Conservation (phyloP, 345 rosid genomes). For the Euphorbia lathyris region DNA sequence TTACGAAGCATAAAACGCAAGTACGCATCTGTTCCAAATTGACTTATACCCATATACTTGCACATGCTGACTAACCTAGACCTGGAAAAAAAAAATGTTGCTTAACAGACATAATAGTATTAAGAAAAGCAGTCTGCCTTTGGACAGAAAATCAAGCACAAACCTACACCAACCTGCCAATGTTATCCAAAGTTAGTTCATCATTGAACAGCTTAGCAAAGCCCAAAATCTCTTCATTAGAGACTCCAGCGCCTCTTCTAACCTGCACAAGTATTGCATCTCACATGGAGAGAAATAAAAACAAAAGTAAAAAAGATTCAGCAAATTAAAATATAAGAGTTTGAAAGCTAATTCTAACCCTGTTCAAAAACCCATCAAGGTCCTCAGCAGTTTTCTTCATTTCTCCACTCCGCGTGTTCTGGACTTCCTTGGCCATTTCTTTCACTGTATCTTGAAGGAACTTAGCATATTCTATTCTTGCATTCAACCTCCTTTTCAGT, state of each 20-base stretch:
- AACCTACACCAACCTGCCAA: slow-evolving; percentile 67
- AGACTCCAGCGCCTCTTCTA: slow-evolving; percentile 80
- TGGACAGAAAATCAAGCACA: not conserved
- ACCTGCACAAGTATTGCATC: slow-evolving; percentile 43
- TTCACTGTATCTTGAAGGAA: slow-evolving; percentile 58
- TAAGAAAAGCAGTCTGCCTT: not conserved
- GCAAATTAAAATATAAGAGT: not conserved
- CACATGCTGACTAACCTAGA: slow-evolving; percentile 93
- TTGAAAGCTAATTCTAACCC: slow-evolving; percentile 2
- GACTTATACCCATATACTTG: slow-evolving; percentile 96
- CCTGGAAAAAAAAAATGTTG: slow-evolving; percentile 37
- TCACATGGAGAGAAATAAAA: not conserved
- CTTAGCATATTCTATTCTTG: slow-evolving; percentile 95
- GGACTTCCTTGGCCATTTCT: slow-evolving; percentile 93
- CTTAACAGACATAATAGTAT: not conserved
- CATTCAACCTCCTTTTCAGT: slow-evolving; percentile 78
- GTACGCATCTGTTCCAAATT: slow-evolving; percentile 92
- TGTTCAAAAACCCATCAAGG: slow-evolving; percentile 22
- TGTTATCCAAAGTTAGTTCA: slow-evolving; percentile 91
- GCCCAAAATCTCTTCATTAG: slow-evolving; percentile 95
- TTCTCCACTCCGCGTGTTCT: slow-evolving; percentile 76
- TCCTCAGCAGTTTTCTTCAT: slow-evolving; percentile 58
- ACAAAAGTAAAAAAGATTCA: not conserved
- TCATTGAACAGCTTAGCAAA: slow-evolving; percentile 94
- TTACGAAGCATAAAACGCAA: slow-evolving; percentile 89